Base-by-base conservation (phyloP, 176 grass and related monocot species). In the Zoysia japonica region DNA sequence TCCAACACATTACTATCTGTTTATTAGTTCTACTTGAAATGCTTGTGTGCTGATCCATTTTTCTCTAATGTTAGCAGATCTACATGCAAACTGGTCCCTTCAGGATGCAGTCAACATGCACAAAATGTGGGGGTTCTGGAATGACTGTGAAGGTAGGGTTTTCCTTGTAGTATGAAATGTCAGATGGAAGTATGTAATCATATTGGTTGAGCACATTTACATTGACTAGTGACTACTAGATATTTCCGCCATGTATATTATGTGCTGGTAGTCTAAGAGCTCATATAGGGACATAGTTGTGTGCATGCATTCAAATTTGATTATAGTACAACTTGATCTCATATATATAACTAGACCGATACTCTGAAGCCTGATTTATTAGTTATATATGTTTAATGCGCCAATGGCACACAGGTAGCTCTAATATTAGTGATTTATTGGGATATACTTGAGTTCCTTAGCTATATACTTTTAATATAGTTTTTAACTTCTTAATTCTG, bases 51-150 rank as follows among this genome's bases (percentile, higher is more conserved):
- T 79, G 82, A 15, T 60, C 12, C 1, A 15, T 76, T 87, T 86
- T 55, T 70, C 5, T 77, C 16, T 70, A 50, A 51, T 63, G 9
- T 38, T 75, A 71, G 61, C 76, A 99, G 96, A 87, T 44, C 43
- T 44, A 4, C 43, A 44, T 44, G 43, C 43, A 44, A 44, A 44
- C 43, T 44, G 5, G 43, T 44, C 43, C 43, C 43, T 44, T 44
- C 43, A 44, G 43, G 43, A 44, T 44, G 43, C 5, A 44, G 43
- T 44, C 80, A 44, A 44, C 43, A 44, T 44, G 3, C 43, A 44
- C 43, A 44, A 44, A 44, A 5, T 44, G 5, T 44, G 43, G 43
- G 5, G 43, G 43, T 44, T 44, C 3, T 44, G 3, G 43, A 5
- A 44, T 4, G 43, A 44, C 43, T 44, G 43, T 44, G 43, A 44